phyloP scores from a whole-genome alignment of 805 yeast genomes.

The Candida awuae region DNA sequence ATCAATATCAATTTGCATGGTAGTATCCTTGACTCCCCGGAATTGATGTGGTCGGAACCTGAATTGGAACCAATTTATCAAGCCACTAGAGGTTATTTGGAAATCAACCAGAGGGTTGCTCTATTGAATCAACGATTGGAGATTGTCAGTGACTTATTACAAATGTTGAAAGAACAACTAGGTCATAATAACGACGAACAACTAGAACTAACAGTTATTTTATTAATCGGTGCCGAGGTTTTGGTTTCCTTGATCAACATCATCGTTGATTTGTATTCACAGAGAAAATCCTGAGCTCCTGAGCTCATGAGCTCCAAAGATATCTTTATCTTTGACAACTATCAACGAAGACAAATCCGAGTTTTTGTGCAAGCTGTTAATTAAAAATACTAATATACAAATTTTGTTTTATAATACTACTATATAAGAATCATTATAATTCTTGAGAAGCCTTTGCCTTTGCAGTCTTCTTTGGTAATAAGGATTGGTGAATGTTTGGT shows the following conservation, averaged over 20 bases:
- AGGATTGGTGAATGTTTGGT: slow-evolving; percentile 92
- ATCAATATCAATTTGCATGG: slow-evolving; percentile 80
- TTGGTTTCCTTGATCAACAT: slow-evolving; percentile 81
- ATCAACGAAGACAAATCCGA: too few species aligned
- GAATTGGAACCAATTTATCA: slow-evolving; percentile 96
- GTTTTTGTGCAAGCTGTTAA: too few species aligned
- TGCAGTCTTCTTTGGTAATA: slow-evolving; percentile 59
- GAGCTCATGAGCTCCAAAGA: neutral
- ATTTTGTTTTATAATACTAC: too few species aligned
- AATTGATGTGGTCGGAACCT: slow-evolving; percentile 98
- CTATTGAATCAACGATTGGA: slow-evolving; percentile 86
- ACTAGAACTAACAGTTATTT: slow-evolving; percentile 82
- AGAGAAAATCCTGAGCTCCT: slow-evolving; percentile 1
- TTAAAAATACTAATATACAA: slow-evolving; percentile 7
- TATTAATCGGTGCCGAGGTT: slow-evolving; percentile 87
- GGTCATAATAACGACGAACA: slow-evolving; percentile 94
- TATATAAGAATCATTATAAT: slow-evolving; percentile 30
- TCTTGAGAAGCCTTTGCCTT: slow-evolving; percentile 52
- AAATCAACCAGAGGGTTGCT: slow-evolving; percentile 89
- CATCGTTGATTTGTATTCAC: slow-evolving; percentile 31
- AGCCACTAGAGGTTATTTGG: slow-evolving; percentile 92
- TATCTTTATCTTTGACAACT: neutral
- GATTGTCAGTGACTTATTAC: slow-evolving; percentile 85
- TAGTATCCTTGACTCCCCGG: slow-evolving; percentile 90
- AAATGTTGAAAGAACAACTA: slow-evolving; percentile 93